Percentiles rank a stretch among this genome's conserved stretches.
Conservation (phyloP, 306 rosid genomes). For the Vigna mungo region DNA sequence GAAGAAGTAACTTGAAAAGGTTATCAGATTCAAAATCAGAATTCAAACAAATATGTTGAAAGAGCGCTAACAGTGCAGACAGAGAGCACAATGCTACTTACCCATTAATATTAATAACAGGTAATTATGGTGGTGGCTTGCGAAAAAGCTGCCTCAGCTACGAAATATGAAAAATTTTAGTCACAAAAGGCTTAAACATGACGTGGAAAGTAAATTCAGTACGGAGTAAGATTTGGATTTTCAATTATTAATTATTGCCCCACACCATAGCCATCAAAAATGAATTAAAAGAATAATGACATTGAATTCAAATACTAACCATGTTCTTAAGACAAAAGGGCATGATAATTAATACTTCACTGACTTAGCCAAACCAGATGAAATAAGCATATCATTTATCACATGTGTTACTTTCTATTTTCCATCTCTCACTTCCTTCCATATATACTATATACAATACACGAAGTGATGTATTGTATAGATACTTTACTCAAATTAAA, state of each 20-base stretch:
- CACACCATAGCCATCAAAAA: slow-evolving; percentile 30
- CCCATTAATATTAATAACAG: slow-evolving; percentile 4
- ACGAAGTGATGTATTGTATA: not conserved
- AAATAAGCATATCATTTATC: not conserved
- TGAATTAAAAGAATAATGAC: slow-evolving; percentile 10
- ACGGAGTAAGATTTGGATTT: slow-evolving; percentile 5
- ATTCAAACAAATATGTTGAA: not conserved
- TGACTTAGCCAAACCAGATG: not conserved
- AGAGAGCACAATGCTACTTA: not conserved
- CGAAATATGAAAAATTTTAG: not conserved
- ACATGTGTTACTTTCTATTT: not conserved
- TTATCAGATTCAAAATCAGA: not conserved
- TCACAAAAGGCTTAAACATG: not conserved
- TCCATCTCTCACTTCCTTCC: not conserved
- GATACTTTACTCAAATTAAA: not conserved
- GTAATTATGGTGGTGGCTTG: not conserved
- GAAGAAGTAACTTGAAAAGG: not conserved
- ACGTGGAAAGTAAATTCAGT: slow-evolving; percentile 30
- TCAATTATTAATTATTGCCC: slow-evolving; percentile 25
- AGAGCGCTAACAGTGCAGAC: not conserved
- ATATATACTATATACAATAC: not conserved
- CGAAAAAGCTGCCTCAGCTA: not conserved
- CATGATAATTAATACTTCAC: not conserved
- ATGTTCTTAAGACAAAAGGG: not conserved
- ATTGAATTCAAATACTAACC: slow-evolving; percentile 34